These are phyloP conservation scores for Trichothecium sympodiale DNA, from an alignment of 2,329 filamentous ascomycete species.

Conservation along the genomic window DNA sequence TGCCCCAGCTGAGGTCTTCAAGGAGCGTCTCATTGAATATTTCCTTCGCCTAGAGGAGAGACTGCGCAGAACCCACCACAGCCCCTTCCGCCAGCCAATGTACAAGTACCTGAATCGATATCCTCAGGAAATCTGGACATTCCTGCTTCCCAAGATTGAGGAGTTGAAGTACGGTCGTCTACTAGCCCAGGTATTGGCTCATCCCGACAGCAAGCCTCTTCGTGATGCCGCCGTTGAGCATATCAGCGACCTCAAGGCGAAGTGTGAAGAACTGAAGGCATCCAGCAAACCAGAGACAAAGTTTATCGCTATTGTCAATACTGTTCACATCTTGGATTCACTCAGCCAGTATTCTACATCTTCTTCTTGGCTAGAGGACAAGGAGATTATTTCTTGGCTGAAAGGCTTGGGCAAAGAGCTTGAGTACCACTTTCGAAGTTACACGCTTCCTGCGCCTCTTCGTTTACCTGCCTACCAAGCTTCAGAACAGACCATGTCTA, in stretches of 20 bases:
- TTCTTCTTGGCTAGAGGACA: slow-evolving; percentile 61
- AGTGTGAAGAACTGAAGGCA: slow-evolving; percentile 50
- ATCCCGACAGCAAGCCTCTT: slow-evolving; percentile 63
- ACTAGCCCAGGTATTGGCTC: slow-evolving; percentile 73
- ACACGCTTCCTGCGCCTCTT: slow-evolving; percentile 59
- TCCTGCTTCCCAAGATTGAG: slow-evolving; percentile 68
- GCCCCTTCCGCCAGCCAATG: slow-evolving; percentile 81
- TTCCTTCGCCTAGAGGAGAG: slow-evolving; percentile 83
- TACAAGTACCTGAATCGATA: slow-evolving; percentile 93
- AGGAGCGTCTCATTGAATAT: slow-evolving; percentile 78
- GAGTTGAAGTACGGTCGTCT: slow-evolving; percentile 85
- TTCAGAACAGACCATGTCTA: slow-evolving; percentile 73
- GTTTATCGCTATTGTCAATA: slow-evolving; percentile 66
- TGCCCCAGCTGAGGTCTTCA: slow-evolving; percentile 78
- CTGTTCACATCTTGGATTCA: slow-evolving; percentile 74
- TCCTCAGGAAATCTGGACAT: slow-evolving; percentile 73
- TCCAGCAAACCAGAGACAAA: slow-evolving; percentile 56
- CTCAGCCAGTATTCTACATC: slow-evolving; percentile 57
- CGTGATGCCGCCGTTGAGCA: slow-evolving; percentile 65
- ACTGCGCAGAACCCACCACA: slow-evolving; percentile 76
- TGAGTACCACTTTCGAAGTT: slow-evolving; percentile 59
- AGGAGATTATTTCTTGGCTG: slow-evolving; percentile 48
- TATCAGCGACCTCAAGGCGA: slow-evolving; percentile 58
- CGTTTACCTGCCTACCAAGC: slow-evolving; percentile 83
- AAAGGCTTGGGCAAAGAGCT: slow-evolving; percentile 65